These are phyloP conservation scores for Macrotyloma uniflorum DNA, from an alignment of 306 rosid species.

Conservation along the genomic window DNA sequence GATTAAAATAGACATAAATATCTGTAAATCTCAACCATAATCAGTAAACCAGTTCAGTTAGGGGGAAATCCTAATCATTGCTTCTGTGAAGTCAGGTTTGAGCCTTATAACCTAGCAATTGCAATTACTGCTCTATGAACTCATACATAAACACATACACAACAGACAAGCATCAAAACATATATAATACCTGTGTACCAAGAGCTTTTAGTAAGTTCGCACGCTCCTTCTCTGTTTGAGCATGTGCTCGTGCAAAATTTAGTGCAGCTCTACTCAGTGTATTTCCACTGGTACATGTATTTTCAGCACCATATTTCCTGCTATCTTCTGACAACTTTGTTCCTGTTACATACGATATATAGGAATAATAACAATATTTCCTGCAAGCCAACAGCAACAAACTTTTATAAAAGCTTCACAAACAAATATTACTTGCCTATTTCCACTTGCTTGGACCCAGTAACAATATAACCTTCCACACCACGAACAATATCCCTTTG, in stretches of 20 bases:
- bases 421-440: conserved; percentile 61
- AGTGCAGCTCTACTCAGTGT: conserved; percentile 82
- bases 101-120: conserved; percentile 21
- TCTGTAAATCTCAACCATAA: conserved; percentile 29
- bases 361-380: conserved; percentile 28
- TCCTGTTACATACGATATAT: conserved; percentile 54
- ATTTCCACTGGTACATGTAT: conserved; percentile 85
- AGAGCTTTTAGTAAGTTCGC: conserved; percentile 89
- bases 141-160: neutral
- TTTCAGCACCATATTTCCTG: conserved; percentile 89
- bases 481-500: conserved; percentile 98
- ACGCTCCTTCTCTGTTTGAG: conserved; percentile 93
- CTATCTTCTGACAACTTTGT: conserved; percentile 96
- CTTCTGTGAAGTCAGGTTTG: conserved; percentile 21
- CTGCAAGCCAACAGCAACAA: conserved; percentile 5
- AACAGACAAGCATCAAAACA: neutral
- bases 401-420: conserved; percentile 11
- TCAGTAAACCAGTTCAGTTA: neutral
- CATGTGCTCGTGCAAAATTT: conserved; percentile 74
- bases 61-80: neutral
- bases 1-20: conserved; percentile 11
- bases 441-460: conserved; percentile 96
- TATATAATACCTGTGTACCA: conserved; percentile 76
- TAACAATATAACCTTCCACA: conserved; percentile 89
- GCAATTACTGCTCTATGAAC: conserved; percentile 22